Conservation (phyloP, 73 alveolate genomes). For the Paramecium biaurelia region DNA sequence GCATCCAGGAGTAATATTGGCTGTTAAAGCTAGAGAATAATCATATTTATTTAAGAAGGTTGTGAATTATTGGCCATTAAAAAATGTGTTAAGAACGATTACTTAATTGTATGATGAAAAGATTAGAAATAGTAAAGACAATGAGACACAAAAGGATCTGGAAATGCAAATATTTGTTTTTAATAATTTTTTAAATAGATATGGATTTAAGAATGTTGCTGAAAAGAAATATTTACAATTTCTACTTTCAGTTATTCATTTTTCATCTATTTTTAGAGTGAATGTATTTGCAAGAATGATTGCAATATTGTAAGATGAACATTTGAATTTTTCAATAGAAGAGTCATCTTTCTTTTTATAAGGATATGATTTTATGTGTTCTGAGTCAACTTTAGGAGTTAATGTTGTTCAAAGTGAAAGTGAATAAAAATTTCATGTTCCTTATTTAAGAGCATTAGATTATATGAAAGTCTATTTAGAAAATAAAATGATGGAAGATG, state of each 20-base stretch:
- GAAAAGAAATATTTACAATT: constrained; percentile 58
- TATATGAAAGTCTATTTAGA: constrained; percentile 59
- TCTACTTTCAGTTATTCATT: constrained; percentile 52
- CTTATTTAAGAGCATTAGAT: constrained; percentile 60
- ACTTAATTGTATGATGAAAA: constrained; percentile 4
- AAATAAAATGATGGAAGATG: constrained; percentile 55
- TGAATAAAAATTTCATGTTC: constrained; percentile 56
- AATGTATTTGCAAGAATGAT: constrained; percentile 59
- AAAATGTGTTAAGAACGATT: background rate
- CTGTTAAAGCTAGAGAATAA: constrained; percentile 38
- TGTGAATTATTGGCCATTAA: constrained; percentile 56
- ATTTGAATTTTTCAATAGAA: constrained; percentile 39
- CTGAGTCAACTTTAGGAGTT: constrained; percentile 55
- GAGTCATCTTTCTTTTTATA: constrained; percentile 46
- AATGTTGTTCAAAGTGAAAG: constrained; percentile 30
- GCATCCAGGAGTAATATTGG: constrained; percentile 49
- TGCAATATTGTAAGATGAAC: constrained; percentile 3
- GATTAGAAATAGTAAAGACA: background rate
- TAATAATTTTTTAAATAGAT: constrained; percentile 55
- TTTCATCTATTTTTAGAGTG: constrained; percentile 53
- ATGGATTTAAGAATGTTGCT: constrained; percentile 64
- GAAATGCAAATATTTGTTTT: constrained; percentile 60
- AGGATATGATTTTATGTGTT: constrained; percentile 51
- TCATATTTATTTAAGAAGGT: constrained; percentile 33
- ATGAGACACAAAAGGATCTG: constrained; percentile 5